A percentile compares a stretch with the other conserved stretches of the same genome.
These are phyloP conservation scores for Vanilla planifolia DNA, from an alignment of 106 monocot genomes.

Conservation along the genomic window DNA sequence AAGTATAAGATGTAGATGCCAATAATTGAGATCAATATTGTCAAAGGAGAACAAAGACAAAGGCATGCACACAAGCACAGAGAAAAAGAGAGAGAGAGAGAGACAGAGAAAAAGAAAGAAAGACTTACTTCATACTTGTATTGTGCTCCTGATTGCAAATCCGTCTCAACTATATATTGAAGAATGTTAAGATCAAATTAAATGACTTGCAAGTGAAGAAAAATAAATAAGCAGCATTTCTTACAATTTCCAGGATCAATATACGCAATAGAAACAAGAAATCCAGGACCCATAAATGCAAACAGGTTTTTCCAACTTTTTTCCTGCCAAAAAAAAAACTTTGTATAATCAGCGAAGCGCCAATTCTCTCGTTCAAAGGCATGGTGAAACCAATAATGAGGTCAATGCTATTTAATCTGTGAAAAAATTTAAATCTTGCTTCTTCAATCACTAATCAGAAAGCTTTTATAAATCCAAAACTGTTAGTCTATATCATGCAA, in stretches of 20 bases:
- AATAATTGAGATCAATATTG: no score
- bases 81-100: background rate
- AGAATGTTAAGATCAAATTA: conserved; percentile 2
- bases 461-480: no score
- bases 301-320: conserved; percentile 92
- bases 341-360: background rate
- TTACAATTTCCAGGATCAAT: conserved; percentile 98
- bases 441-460: no score
- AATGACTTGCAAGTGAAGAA: conserved; percentile 1
- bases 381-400: background rate
- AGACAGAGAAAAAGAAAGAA: background rate
- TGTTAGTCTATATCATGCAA: no score
- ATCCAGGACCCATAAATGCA: conserved; percentile 82
- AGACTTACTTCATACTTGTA: conserved; percentile 76
- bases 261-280: conserved; percentile 92
- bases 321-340: conserved; percentile 28
- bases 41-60: no score
- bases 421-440: no score
- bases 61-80: no score
- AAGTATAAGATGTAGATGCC: no score
- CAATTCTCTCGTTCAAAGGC: background rate
- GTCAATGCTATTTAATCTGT: no score
- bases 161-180: conserved; percentile 77
- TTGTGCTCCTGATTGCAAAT: conserved; percentile 82
- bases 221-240: background rate